These are phyloP conservation scores for Miscanthus sacchariflorus DNA, from an alignment of 202 grass and related monocot genomes.

Conservation along the genomic window DNA sequence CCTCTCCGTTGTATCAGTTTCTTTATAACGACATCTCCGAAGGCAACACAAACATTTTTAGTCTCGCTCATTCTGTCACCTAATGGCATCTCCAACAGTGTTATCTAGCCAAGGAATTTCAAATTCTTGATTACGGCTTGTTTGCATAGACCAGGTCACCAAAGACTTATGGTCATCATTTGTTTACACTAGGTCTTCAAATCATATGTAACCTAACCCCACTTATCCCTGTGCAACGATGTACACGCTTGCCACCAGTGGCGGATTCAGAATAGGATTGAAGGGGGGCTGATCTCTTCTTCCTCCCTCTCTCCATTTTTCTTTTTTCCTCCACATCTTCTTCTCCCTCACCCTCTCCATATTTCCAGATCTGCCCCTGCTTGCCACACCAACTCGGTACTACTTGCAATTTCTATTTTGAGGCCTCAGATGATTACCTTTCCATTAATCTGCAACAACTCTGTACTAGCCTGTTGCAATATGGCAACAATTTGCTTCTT, in stretches of 20 bases:
- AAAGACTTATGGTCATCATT: background rate
- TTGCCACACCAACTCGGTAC: background rate
- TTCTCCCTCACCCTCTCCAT: too few species aligned
- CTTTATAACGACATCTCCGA: background rate
- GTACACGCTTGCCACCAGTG: background rate
- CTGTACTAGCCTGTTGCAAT: background rate
- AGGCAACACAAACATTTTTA: background rate
- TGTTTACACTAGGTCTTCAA: background rate
- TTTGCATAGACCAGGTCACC: conserved; percentile 6
- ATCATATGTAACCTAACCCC: too few species aligned
- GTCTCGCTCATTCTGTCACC: background rate
- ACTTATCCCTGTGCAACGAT: background rate
- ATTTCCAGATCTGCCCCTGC: too few species aligned
- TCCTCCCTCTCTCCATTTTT: too few species aligned
- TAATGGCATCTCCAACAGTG: background rate
- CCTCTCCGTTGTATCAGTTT: too few species aligned
- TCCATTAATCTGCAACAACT: background rate
- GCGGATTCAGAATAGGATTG: too few species aligned
- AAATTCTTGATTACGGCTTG: background rate
- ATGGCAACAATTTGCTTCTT: background rate
- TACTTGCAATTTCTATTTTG: background rate
- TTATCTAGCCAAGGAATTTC: background rate
- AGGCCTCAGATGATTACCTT: background rate
- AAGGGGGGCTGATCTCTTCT: too few species aligned
- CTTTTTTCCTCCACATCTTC: too few species aligned